Conservation (phyloP, 768 basidiomycete genomes). For the Leucocoprinus leucothites region DNA sequence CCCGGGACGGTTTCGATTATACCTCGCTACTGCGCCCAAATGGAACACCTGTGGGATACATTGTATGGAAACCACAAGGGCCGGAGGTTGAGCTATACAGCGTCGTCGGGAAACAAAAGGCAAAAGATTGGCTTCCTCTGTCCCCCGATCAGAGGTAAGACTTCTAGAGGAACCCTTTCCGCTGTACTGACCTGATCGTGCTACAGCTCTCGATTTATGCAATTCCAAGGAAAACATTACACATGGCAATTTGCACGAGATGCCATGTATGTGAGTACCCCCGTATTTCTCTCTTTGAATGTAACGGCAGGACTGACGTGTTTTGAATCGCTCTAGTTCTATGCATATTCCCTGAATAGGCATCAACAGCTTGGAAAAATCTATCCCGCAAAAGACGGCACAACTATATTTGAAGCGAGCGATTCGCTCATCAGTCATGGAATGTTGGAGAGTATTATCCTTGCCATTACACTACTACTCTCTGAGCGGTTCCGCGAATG, state of each 20-base stretch:
- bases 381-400: slow-evolving; percentile 8
- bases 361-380: slow-evolving; percentile 9
- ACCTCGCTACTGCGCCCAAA: slow-evolving; percentile 37
- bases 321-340: neutral
- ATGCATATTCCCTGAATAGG: slow-evolving; percentile 3
- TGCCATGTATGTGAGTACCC: slow-evolving; percentile 11
- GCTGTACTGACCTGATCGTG: neutral
- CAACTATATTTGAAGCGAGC: slow-evolving; percentile 9
- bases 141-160: slow-evolving; percentile 16
- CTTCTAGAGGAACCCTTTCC: neutral
- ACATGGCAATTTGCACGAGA: slow-evolving; percentile 13
- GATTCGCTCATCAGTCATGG: neutral
- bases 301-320: neutral
- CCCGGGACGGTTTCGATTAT: slow-evolving; percentile 26
- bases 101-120: slow-evolving; percentile 29
- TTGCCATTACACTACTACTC: slow-evolving; percentile 3
- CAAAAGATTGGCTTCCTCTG: slow-evolving; percentile 35
- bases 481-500: slow-evolving; percentile 7
- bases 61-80: slow-evolving; percentile 34
- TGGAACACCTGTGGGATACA: slow-evolving; percentile 32
- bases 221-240: slow-evolving; percentile 10
- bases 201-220: slow-evolving; percentile 6
- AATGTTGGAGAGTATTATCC: slow-evolving; percentile 7
- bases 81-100: slow-evolving; percentile 33
- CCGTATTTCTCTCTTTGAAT: neutral